These are phyloP conservation scores for Seiridium unicorne DNA, from an alignment of 2,329 filamentous ascomycete genomes.

Conservation along the genomic window DNA sequence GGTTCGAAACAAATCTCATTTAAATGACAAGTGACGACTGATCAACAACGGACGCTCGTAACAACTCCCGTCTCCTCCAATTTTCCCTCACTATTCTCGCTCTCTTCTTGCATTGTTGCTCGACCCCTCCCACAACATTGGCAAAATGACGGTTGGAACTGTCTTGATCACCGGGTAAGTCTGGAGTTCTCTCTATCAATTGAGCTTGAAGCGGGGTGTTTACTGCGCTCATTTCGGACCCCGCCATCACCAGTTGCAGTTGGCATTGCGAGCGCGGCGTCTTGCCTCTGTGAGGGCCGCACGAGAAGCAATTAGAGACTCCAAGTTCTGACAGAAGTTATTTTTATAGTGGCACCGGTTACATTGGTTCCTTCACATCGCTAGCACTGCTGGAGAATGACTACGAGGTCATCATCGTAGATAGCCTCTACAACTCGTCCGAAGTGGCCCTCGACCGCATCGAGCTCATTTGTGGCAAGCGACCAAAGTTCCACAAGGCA, in stretches of 20 bases:
- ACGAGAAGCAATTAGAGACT: neutral
- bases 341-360: slow-evolving; percentile 80
- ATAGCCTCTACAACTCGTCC: slow-evolving; percentile 97
- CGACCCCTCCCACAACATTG: slow-evolving; percentile 1
- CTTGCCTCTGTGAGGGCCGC: neutral
- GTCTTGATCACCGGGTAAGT: slow-evolving; percentile 89
- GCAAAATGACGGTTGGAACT: slow-evolving; percentile 75
- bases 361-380: slow-evolving; percentile 97
- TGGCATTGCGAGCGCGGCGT: neutral
- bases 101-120: neutral
- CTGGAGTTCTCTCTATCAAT: neutral
- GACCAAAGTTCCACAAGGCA: slow-evolving; percentile 77
- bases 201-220: neutral
- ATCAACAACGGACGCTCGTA: neutral
- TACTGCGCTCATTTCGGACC: slow-evolving; percentile 9
- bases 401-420: slow-evolving; percentile 95
- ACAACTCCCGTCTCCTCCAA: neutral
- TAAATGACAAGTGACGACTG: slow-evolving; percentile 3
- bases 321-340: slow-evolving; percentile 8
- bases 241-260: slow-evolving; percentile 5
- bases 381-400: slow-evolving; percentile 89
- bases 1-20: neutral
- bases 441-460: slow-evolving; percentile 90
- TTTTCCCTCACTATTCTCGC: neutral
- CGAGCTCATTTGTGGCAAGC: slow-evolving; percentile 87